Base-by-base conservation (phyloP, 768 basidiomycete genomes). In the Agaricus sinodeliciosus region DNA sequence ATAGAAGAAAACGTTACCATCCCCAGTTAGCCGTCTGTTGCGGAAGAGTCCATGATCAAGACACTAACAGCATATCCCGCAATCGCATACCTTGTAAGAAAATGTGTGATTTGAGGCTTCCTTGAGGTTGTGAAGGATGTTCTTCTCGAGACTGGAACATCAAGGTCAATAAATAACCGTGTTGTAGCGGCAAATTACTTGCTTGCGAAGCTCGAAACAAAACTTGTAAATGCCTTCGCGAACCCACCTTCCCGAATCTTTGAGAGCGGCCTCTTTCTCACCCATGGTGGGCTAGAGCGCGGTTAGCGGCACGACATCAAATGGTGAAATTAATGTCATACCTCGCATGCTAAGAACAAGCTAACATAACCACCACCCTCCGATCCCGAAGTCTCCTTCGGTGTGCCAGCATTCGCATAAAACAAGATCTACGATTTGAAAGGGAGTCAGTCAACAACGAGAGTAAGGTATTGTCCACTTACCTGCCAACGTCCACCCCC, bases 21-120 rank as follows among this genome's bases (percentile, higher is more conserved):
- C 88, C 89, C 90, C 89, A 91, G 60, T 91, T 92, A 26, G 86
- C 85, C 11, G 89, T 85, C 84, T 87, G 37, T n/a, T n/a, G 40
- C 11, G 45, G 22, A 3, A 19, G 15, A 50, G 27, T 26, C 15
- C 11, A 5, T 22, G 51, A 15, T 27, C 16, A 48, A 9, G 44
- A 46, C 8, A 36, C 9, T 34, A 31, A 27, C 9, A 18, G 13
- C 34, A 39, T 39, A 39, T 16, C 37, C 37, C 9, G n/a, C 9
- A 35, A 40, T 31, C 16, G 43, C 57, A 27, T 27, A 66, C 74
- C 59, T 87, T 85, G 64, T 77, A 81, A 9, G 86, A 87, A 57
- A 93, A 92, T 0, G 85, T 80, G 62, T 91, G 90, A 55, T 92
- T 87, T 28, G 84, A 75, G 0, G 90, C 90, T 65, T 92, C 90